Conservation (phyloP, 2,329 filamentous ascomycete genomes). For the Fusarium incarnatum region DNA sequence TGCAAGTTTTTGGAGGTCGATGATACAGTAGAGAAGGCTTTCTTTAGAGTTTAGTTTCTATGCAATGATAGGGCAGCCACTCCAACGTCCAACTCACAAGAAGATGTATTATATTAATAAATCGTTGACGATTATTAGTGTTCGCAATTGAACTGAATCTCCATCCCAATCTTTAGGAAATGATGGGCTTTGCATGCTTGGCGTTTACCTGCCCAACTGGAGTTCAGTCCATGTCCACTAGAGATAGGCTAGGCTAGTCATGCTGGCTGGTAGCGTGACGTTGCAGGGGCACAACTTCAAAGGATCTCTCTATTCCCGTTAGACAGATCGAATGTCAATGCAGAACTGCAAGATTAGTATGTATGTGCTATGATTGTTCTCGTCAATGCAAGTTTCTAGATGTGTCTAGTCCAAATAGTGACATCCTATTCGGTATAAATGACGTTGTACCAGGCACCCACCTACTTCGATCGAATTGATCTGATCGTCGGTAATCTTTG, state of each 20-base stretch:
- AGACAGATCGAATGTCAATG: neutral
- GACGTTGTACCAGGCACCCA: neutral
- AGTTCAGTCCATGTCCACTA: neutral
- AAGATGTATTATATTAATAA: neutral
- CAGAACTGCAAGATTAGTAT: neutral
- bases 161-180: neutral
- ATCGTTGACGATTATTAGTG: neutral
- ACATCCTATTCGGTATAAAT: neutral
- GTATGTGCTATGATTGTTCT: neutral
- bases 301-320: neutral
- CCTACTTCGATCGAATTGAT: neutral
- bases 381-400: neutral
- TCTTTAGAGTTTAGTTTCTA: neutral
- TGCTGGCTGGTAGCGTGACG: conserved; percentile 12
- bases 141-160: neutral
- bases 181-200: conserved; percentile 3
- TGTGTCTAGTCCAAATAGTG: neutral
- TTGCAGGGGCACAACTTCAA: conserved; percentile 1
- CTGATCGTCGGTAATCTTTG: neutral
- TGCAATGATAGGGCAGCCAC: too few species aligned
- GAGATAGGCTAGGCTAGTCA: conserved; percentile 15
- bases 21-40: neutral
- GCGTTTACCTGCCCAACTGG: conserved; percentile 6
- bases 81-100: neutral
- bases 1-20: neutral